Conservation (phyloP, 2,329 filamentous ascomycete species). For the Pseudogymnoascus sp. region DNA sequence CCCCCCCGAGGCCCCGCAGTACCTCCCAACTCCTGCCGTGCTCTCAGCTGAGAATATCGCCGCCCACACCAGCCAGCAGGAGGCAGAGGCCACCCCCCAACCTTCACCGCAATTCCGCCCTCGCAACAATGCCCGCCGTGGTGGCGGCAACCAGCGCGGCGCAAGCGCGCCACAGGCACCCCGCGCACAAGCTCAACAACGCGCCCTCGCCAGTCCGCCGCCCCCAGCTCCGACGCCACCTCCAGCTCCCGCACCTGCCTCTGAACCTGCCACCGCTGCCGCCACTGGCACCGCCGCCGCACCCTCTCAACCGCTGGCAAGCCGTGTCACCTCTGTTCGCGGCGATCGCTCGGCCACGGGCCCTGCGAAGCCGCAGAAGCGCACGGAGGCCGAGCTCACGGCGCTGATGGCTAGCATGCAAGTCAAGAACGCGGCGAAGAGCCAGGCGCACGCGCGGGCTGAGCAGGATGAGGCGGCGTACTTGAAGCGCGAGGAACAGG, state of each 20-base stretch:
- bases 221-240: conserved; percentile 7
- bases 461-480: conserved; percentile 60
- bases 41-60: not conserved
- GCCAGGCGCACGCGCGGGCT: conserved; percentile 53
- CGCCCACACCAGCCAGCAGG: not conserved
- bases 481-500: conserved; percentile 52
- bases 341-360: conserved; percentile 47
- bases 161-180: conserved; percentile 4
- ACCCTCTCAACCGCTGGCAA: conserved; percentile 13
- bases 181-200: conserved; percentile 8
- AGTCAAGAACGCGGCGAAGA: conserved; percentile 50
- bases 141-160: not conserved
- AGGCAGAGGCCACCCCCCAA: not conserved
- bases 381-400: conserved; percentile 55
- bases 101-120: not conserved
- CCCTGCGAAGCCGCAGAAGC: conserved; percentile 45
- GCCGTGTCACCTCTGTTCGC: conserved; percentile 36
- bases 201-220: not conserved
- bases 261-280: conserved; percentile 3
- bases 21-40: not conserved
- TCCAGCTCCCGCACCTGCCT: conserved; percentile 10
- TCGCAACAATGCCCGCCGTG: not conserved
- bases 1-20: conserved; percentile 17
- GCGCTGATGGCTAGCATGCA: conserved; percentile 52
- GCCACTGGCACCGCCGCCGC: conserved; percentile 10